Conservation (phyloP, 1,139 yeast genomes). For the Suzukiozyma palmioleophila region DNA sequence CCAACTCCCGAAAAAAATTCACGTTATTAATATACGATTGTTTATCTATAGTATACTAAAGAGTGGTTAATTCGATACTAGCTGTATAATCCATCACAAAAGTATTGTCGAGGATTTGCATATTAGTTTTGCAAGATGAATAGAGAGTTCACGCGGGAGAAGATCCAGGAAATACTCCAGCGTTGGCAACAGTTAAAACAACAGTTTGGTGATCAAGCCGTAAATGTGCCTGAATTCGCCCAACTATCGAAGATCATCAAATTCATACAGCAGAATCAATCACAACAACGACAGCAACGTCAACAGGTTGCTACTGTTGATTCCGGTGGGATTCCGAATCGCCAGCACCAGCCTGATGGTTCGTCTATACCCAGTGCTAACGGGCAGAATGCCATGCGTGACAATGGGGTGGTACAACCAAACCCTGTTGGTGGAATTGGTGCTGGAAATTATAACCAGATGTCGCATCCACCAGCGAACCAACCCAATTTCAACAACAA, state of each 20-base stretch:
- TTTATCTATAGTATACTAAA: conserved; percentile 1
- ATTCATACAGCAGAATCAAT: conserved; percentile 40
- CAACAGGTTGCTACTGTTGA: conserved; percentile 5
- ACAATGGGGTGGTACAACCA: not conserved
- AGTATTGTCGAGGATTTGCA: not conserved
- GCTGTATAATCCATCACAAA: not conserved
- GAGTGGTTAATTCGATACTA: not conserved
- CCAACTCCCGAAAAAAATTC: not conserved
- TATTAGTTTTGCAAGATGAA: conserved; percentile 18
- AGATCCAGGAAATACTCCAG: conserved; percentile 39
- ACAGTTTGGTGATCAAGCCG: conserved; percentile 63
- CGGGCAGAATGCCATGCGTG: conserved; percentile 11
- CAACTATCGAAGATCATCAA: conserved; percentile 54
- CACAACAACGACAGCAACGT: conserved; percentile 16
- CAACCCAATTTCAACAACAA: conserved; percentile 6
- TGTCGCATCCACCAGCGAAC: not conserved
- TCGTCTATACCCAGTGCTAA: conserved; percentile 2
- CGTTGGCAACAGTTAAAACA: conserved; percentile 62
- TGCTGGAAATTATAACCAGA: not conserved
- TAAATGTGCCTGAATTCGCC: conserved; percentile 56
- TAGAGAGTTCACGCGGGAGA: conserved; percentile 35
- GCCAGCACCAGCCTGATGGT: conserved; percentile 5
- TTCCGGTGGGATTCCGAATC: conserved; percentile 1
- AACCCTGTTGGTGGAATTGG: not conserved
- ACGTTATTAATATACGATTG: conserved; percentile 1